Conservation (phyloP, 1,284 basidiomycete species). For the Exobasidium rhododendri region DNA sequence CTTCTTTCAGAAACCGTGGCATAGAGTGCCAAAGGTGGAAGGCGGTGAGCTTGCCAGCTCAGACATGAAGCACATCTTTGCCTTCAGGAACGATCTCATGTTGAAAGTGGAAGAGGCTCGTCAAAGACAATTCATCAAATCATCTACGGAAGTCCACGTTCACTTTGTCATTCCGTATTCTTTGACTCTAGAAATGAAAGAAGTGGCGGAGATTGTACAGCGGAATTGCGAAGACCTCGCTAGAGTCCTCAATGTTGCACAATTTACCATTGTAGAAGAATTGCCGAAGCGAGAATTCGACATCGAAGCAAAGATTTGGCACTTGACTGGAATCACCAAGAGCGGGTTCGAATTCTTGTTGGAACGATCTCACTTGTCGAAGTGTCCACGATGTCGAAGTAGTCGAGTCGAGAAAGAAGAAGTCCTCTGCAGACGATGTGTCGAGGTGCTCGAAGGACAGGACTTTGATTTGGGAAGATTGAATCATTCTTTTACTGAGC, state of each 20-base stretch:
- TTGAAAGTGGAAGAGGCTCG: conserved; percentile 35
- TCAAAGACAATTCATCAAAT: conserved; percentile 11
- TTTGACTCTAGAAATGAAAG: neutral
- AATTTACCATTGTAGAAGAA: neutral
- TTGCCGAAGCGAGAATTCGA: neutral
- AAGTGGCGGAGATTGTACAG: neutral
- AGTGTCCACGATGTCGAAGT: conserved; percentile 12
- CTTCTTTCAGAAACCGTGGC: conserved; percentile 45
- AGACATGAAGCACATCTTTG: conserved; percentile 22
- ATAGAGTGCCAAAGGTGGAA: conserved; percentile 20
- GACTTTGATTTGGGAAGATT: too few species aligned
- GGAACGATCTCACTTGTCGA: neutral
- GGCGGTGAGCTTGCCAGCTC: conserved; percentile 17
- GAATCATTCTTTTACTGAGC: too few species aligned
- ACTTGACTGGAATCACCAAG: neutral
- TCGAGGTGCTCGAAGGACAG: neutral
- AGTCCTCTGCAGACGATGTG: conserved; percentile 7
- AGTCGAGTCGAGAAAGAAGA: conserved; percentile 8
- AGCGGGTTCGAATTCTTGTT: neutral
- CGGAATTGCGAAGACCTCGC: neutral
- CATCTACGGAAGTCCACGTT: neutral
- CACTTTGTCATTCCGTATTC: neutral
- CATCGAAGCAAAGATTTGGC: neutral
- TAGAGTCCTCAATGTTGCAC: neutral
- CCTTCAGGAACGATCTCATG: conserved; percentile 25